Evolutionary conservation across 75 land plant species (phyloP).

Genomic region (Selaginella tamariscina): DNA sequence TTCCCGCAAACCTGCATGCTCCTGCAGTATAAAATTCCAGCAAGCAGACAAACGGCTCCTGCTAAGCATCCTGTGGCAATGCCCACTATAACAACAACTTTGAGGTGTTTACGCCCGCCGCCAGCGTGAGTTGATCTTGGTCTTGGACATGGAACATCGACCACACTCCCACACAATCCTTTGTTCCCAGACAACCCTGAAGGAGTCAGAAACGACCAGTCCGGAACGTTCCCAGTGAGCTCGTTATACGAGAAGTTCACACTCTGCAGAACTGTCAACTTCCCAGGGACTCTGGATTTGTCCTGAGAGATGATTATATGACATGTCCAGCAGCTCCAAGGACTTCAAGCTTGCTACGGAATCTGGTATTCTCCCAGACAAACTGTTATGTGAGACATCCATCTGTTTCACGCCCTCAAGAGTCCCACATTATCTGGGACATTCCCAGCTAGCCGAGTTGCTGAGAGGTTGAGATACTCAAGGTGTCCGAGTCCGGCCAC

Average conservation of each 20-base stretch:
- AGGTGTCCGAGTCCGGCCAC: not conserved
- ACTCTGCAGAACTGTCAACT: not conserved
- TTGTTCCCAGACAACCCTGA: constrained; percentile 16
- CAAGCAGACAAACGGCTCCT: not conserved
- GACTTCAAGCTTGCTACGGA: not conserved
- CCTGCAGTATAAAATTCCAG: not conserved
- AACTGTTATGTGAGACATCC: not conserved
- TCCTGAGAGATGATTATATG: not conserved
- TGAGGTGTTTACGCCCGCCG: not conserved
- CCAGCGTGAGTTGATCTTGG: constrained; percentile 19
- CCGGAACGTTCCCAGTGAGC: constrained; percentile 10
- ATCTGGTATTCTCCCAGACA: not conserved
- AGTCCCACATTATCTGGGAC: not conserved
- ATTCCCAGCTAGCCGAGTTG: not conserved
- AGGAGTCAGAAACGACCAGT: not conserved
- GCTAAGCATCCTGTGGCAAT: not conserved
- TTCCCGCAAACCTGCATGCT: not conserved
- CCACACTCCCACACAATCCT: not conserved
- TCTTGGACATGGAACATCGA: not conserved
- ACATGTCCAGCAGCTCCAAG: not conserved
- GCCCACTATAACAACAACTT: constrained; percentile 2
- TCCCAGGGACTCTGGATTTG: not conserved
- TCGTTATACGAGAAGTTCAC: not conserved
- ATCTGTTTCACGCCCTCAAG: not conserved
- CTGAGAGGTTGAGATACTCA: not conserved